Evolutionary conservation across 2,329 filamentous ascomycete species (phyloP).

Genomic region (Colletotrichum sansevieriae): DNA sequence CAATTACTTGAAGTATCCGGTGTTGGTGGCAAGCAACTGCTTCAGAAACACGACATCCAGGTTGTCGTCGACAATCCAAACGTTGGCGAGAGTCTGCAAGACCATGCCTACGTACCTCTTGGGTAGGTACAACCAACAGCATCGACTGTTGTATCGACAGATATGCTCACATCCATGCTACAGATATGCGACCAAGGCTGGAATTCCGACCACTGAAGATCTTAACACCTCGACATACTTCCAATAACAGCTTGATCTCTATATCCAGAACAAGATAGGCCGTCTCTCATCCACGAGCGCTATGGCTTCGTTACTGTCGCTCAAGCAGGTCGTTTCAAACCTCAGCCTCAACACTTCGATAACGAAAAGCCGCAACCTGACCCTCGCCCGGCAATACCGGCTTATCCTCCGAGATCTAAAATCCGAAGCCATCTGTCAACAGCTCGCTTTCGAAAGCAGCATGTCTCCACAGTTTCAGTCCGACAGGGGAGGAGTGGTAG

Average conservation of each 20-base stretch:
- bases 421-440: conserved; percentile 22
- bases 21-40: conserved; percentile 59
- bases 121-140: background rate
- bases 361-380: background rate
- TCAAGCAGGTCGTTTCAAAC: conserved; percentile 26
- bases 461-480: conserved; percentile 36
- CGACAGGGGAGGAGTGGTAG: conserved; percentile 49
- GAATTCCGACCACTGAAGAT: conserved; percentile 35
- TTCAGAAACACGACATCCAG: conserved; percentile 49
- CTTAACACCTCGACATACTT: conserved; percentile 35
- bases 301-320: conserved; percentile 30
- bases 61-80: conserved; percentile 51
- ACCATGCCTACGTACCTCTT: conserved; percentile 46
- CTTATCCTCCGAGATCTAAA: conserved; percentile 24
- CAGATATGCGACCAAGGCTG: conserved; percentile 31
- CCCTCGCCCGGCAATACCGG: conserved; percentile 28
- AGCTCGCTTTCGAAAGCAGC: conserved; percentile 35
- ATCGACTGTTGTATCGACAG: fast-evolving
- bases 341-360: background rate
- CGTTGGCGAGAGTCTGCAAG: conserved; percentile 56
- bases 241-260: conserved; percentile 34
- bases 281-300: conserved; percentile 35
- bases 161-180: background rate
- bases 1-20: conserved; percentile 72
- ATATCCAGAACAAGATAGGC: conserved; percentile 31